phyloP scores from a whole-genome alignment of 163 green algal genomes.

The Trebouxiophyceae sp. region DNA sequence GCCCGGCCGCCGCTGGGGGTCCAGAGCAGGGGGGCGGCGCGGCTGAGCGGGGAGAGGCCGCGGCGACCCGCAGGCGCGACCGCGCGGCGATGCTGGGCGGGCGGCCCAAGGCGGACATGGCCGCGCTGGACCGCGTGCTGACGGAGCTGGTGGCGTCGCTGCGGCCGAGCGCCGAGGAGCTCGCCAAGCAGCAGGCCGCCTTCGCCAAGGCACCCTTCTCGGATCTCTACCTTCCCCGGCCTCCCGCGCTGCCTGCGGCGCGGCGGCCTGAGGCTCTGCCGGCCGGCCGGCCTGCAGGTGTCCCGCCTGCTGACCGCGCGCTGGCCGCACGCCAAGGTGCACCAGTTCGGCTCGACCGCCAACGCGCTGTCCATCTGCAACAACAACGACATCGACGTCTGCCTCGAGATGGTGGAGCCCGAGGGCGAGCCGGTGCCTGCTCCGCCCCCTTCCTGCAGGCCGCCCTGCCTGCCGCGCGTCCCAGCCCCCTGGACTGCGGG shows the following conservation, averaged over 20 bases:
- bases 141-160: not conserved
- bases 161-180: not conserved
- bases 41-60: too few relatives aligned
- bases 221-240: too few relatives aligned
- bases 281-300: not conserved
- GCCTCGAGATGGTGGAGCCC: constrained; percentile 47
- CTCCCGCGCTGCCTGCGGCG: too few relatives aligned
- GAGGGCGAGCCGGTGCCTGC: constrained; percentile 23
- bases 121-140: not conserved
- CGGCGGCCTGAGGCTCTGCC: too few relatives aligned
- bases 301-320: constrained; percentile 9
- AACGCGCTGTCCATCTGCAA: constrained; percentile 67
- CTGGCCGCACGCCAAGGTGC: constrained; percentile 43
- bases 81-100: not conserved
- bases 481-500: not conserved
- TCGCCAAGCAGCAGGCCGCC: not conserved
- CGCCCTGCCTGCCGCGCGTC: not conserved
- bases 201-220: not conserved
- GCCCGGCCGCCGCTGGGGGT: too few relatives aligned
- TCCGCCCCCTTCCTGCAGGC: not conserved
- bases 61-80: not conserved
- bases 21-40: too few relatives aligned
- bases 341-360: constrained; percentile 75
- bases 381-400: constrained; percentile 84
- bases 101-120: not conserved